Evolutionary conservation across 75 land plant species (phyloP).

Genomic region (Ceratopteris richardii): DNA sequence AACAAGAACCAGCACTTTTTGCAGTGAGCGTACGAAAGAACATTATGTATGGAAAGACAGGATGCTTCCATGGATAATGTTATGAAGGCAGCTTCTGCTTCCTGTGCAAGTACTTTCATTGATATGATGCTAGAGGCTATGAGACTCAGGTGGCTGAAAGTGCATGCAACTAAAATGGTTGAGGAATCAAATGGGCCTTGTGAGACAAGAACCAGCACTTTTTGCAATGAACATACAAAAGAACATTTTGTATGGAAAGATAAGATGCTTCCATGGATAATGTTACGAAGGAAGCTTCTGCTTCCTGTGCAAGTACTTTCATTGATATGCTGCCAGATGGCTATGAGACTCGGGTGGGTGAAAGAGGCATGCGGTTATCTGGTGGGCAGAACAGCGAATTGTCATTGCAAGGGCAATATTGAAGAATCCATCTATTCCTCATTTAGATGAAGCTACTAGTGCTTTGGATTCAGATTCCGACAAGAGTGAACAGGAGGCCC

Average conservation of each 20-base stretch:
- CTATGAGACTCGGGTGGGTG: conserved; percentile 54
- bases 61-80: conserved; percentile 32
- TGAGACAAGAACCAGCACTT: conserved; percentile 58
- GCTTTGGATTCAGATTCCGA: too few relatives aligned
- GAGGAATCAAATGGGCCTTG: conserved; percentile 45
- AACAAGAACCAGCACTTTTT: conserved; percentile 63
- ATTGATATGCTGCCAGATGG: conserved; percentile 38
- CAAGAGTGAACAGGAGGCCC: too few relatives aligned
- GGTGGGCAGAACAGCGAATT: too few relatives aligned
- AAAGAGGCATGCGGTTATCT: too few relatives aligned
- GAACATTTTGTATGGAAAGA: conserved; percentile 45
- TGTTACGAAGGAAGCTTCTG: conserved; percentile 30
- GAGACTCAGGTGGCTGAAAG: conserved; percentile 57
- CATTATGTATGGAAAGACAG: conserved; percentile 32
- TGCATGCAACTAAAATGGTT: conserved; percentile 42
- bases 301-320: conserved; percentile 55
- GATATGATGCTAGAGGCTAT: conserved; percentile 37
- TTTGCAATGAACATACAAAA: conserved; percentile 49
- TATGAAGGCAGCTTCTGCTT: conserved; percentile 37
- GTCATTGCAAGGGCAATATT: too few relatives aligned
- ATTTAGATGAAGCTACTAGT: too few relatives aligned
- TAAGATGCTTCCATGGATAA: conserved; percentile 29
- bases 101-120: conserved; percentile 57
- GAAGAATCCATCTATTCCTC: too few relatives aligned
- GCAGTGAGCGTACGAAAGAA: conserved; percentile 50